Conservation (phyloP, 2,329 filamentous ascomycete species). For the Didymella segeticola region DNA sequence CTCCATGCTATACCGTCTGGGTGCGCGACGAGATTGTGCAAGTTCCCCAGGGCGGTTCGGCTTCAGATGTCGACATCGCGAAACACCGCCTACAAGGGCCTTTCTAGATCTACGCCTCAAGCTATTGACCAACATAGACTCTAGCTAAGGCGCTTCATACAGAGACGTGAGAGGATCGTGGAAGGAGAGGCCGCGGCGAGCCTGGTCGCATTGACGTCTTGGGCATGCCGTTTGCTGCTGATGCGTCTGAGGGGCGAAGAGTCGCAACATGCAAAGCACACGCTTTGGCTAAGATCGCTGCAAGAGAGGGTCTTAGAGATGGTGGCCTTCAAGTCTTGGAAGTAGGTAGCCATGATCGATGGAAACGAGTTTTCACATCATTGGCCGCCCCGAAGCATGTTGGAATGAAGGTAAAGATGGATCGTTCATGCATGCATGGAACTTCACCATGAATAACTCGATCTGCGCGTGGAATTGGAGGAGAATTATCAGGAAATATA, state of each 20-base stretch:
- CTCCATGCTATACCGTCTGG: slow-evolving; percentile 21
- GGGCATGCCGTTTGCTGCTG: slow-evolving; percentile 15
- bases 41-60: slow-evolving; percentile 15
- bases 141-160: slow-evolving; percentile 12
- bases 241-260: slow-evolving; percentile 12
- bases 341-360: slow-evolving; percentile 4
- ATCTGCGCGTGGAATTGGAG: no score
- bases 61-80: slow-evolving; percentile 14
- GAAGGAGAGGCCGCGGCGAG: slow-evolving; percentile 3
- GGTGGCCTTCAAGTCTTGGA: slow-evolving; percentile 10
- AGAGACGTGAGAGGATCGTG: slow-evolving; percentile 16
- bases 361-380: slow-evolving; percentile 15
- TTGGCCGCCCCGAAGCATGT: slow-evolving; percentile 11
- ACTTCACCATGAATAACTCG: no score
- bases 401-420: slow-evolving; percentile 17
- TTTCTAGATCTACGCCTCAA: slow-evolving; percentile 20
- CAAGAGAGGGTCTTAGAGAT: slow-evolving; percentile 5
- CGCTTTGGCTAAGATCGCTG: slow-evolving; percentile 15
- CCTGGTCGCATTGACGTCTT: slow-evolving; percentile 18
- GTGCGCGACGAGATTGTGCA: slow-evolving; percentile 14
- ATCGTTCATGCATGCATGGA: slow-evolving; percentile 21
- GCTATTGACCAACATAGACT: slow-evolving; percentile 10
- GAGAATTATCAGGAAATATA: no score
- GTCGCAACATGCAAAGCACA: slow-evolving; percentile 17
- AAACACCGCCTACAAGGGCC: slow-evolving; percentile 10